Evolutionary conservation across 495 filamentous ascomycete genomes (phyloP).

Genomic region (Aspergillus homomorphus): DNA sequence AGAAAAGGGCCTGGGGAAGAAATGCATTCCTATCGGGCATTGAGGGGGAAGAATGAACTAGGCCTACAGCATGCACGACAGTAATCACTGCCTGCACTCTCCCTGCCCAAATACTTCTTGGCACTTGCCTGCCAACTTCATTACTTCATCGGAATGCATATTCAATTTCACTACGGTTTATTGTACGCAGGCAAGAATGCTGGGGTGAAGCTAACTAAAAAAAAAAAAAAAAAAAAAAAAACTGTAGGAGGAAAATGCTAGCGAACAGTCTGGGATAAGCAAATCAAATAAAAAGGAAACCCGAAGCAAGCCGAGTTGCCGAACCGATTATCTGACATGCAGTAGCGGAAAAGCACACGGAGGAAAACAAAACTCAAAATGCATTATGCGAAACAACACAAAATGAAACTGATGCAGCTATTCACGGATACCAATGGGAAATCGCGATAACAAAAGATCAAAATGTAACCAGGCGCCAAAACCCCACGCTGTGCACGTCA

Average conservation of each 20-base stretch:
- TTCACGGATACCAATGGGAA: conserved; percentile 18
- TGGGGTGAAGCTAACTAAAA: neutral
- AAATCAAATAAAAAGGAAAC: neutral
- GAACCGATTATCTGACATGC: conserved; percentile 12
- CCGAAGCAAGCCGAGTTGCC: neutral
- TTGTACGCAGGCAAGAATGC: neutral
- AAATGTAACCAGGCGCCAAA: conserved; percentile 38
- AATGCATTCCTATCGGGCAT: neutral
- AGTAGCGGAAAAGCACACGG: conserved; percentile 13
- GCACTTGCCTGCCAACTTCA: neutral
- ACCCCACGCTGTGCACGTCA: conserved; percentile 49
- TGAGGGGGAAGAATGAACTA: neutral
- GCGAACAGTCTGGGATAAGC: neutral
- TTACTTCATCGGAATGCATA: neutral
- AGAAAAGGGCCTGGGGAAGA: neutral
- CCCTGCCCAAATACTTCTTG: neutral
- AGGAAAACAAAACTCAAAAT: conserved; percentile 11
- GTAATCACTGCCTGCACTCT: neutral
- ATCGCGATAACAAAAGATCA: conserved; percentile 7
- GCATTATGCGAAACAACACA: conserved; percentile 16
- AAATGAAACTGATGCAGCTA: conserved; percentile 22
- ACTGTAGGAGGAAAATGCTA: neutral
- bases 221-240: too few species aligned
- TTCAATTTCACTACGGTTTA: neutral
- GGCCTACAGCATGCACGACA: too few species aligned